Base-by-base conservation (phyloP, 257 asterid species). In the Solanum commersonii region DNA sequence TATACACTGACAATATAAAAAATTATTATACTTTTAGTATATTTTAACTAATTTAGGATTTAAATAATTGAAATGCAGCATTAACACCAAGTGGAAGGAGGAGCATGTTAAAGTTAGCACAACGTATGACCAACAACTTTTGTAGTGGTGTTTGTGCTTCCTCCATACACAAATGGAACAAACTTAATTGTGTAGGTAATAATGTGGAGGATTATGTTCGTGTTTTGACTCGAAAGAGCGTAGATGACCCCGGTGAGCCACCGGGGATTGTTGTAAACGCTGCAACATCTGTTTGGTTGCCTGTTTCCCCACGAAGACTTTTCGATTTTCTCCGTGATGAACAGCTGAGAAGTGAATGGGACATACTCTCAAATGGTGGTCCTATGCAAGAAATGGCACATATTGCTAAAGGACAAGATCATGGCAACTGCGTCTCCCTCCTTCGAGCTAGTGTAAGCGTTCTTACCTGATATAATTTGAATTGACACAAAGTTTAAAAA, bases 311-410 rank as follows among this genome's bases (percentile, higher is more conserved):
- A 0, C 95, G 94, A 31, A 90, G 94, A 59, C 94, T 96, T 2
- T 96, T 95, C 22, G 94, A 95, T 87, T 96, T 96, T 89, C 98
- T 96, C 37, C 92, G 98, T 8, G 94, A 96, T 52, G 98, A 94
- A 72, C 95, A 92, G 5, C 87, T 94, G 74, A 89, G 99, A 86
- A 95, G 98, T 83, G 96, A 94, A 90, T 96, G 99, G 99, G 99
- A 96, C 84, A 95, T 96, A 34, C 90, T 95, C 65, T 95, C 99
- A 87, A 94, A 95, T 34, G 98, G 98, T 9, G 99, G 98, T 5
- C 99, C 98, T 16, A 94, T 96, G 98, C 98, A 95, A 84, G 98
- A 96, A 71, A 94, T 96, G 97, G 95, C 97, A 22, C 98, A 93
- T 73, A 94, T 96, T 33, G 97, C 98, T 82, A 96, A 96, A 89